These are phyloP conservation scores for Leccinellum rugosiceps DNA, from an alignment of 768 basidiomycete species.

Conservation along the genomic window DNA sequence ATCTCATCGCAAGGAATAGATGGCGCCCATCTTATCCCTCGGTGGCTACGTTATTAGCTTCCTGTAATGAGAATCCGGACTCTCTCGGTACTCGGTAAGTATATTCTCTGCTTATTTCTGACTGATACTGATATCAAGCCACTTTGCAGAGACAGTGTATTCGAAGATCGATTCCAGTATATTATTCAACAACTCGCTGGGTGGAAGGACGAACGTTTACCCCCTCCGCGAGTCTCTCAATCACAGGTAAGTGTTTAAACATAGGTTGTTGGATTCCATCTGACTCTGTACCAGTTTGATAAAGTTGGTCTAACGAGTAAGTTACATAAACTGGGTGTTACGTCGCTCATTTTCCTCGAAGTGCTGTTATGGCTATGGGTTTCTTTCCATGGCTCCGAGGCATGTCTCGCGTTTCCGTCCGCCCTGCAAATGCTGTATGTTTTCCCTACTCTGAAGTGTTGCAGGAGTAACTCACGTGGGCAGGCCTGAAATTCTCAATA, in stretches of 20 bases:
- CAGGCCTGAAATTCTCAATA: conserved; percentile 84
- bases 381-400: conserved; percentile 70
- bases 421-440: conserved; percentile 74
- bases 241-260: conserved; percentile 51
- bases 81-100: conserved; percentile 59
- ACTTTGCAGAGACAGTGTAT: conserved; percentile 46
- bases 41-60: conserved; percentile 48
- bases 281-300: conserved; percentile 60
- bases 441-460: not conserved
- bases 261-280: not conserved
- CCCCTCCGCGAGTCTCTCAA: conserved; percentile 82
- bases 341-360: conserved; percentile 31
- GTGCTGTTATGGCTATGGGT: conserved; percentile 81
- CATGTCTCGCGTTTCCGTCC: conserved; percentile 75
- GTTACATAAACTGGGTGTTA: conserved; percentile 6
- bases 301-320: conserved; percentile 83
- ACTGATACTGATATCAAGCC: not conserved
- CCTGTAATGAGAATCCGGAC: conserved; percentile 51
- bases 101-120: not conserved
- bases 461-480: conserved; percentile 6
- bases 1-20: conserved; percentile 51
- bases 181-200: conserved; percentile 57
- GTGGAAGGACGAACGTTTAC: conserved; percentile 74
- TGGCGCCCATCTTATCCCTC: conserved; percentile 70
- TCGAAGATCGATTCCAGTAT: conserved; percentile 53